Conservation (phyloP, 495 filamentous ascomycete species). For the Penicillium macrosclerotiorum region DNA sequence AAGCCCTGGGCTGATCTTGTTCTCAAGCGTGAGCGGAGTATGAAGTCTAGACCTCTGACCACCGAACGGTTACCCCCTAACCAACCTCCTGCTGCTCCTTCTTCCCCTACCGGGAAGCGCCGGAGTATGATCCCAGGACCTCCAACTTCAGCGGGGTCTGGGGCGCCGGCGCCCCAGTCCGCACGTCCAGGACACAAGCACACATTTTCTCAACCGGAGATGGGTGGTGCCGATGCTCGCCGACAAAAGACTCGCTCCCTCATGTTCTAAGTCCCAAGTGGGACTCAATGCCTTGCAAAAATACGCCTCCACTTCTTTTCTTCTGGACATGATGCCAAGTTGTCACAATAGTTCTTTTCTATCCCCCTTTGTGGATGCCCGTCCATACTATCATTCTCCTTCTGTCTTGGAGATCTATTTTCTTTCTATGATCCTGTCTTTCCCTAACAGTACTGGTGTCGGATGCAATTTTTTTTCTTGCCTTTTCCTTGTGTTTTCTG, state of each 20-base stretch:
- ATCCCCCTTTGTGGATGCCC: constrained; percentile 8
- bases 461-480: constrained; percentile 17
- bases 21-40: constrained; percentile 49
- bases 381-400: constrained; percentile 7
- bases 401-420: constrained; percentile 10
- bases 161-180: constrained; percentile 27
- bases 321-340: constrained; percentile 29
- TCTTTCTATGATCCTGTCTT: constrained; percentile 4
- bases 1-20: constrained; percentile 83
- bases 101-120: constrained; percentile 27
- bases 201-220: constrained; percentile 45
- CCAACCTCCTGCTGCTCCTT: constrained; percentile 8
- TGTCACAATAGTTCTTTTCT: constrained; percentile 30
- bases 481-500: constrained; percentile 15
- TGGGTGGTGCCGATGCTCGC: constrained; percentile 36
- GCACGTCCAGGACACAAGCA: constrained; percentile 40
- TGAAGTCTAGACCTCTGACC: constrained; percentile 35
- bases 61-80: constrained; percentile 26
- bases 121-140: constrained; percentile 22
- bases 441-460: constrained; percentile 27
- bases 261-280: constrained; percentile 31
- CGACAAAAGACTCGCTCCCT: constrained; percentile 47
- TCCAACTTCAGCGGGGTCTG: constrained; percentile 29
- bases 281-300: constrained; percentile 7
- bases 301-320: constrained; percentile 22